Conservation (phyloP, 2,329 filamentous ascomycete genomes). For the Bretziella fagacearum region DNA sequence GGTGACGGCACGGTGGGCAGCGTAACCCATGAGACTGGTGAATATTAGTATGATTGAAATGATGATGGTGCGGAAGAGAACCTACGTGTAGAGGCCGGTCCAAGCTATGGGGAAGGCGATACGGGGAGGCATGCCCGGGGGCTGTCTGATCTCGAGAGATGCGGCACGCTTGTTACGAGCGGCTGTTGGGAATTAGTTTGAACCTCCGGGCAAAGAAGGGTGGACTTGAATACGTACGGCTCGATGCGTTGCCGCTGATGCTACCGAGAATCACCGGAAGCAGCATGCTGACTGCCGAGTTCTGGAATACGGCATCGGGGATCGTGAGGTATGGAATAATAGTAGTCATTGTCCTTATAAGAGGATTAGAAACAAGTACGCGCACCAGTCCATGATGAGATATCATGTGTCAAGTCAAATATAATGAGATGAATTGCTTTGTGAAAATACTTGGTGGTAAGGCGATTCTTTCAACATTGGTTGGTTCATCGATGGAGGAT, state of each 20-base stretch:
- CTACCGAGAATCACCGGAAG: slow-evolving; percentile 59
- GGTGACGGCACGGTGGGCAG: slow-evolving; percentile 59
- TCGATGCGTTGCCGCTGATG: slow-evolving; percentile 51
- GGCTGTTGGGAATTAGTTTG: slow-evolving; percentile 26
- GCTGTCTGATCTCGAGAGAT: slow-evolving; percentile 40
- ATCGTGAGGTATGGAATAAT: slow-evolving; percentile 65
- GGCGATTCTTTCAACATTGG: too few relatives aligned
- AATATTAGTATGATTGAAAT: neutral
- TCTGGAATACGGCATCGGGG: slow-evolving; percentile 52
- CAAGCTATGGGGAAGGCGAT: slow-evolving; percentile 48
- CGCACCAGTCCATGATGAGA: neutral
- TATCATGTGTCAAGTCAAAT: too few relatives aligned
- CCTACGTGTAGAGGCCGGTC: slow-evolving; percentile 45
- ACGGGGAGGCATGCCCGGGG: slow-evolving; percentile 42
- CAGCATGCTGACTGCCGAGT: slow-evolving; percentile 55
- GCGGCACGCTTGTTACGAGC: slow-evolving; percentile 41
- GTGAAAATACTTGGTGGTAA: too few relatives aligned
- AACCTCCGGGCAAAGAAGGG: neutral
- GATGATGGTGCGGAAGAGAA: neutral
- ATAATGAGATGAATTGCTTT: too few relatives aligned
- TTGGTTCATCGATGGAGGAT: too few relatives aligned
- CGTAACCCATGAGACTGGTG: slow-evolving; percentile 62
- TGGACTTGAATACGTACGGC: slow-evolving; percentile 32
- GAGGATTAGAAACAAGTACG: neutral
- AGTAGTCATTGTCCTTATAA: slow-evolving; percentile 45